These are phyloP conservation scores for Phanerochaete carnosa DNA, from an alignment of 768 basidiomycete species.

Conservation along the genomic window DNA sequence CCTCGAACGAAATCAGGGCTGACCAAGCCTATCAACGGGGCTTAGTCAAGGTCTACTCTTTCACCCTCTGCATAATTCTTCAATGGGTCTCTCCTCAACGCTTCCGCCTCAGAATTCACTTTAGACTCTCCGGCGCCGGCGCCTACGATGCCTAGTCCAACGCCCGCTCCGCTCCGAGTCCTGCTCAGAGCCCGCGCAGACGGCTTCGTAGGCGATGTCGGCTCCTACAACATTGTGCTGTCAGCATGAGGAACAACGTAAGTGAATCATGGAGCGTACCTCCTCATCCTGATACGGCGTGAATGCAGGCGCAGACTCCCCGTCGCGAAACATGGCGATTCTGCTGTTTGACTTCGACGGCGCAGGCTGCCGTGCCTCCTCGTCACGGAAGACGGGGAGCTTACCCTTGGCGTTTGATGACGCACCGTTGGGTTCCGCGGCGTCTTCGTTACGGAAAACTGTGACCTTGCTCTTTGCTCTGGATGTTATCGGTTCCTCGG, in stretches of 20 bases:
- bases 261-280: slow-evolving; percentile 8
- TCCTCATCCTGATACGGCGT: slow-evolving; percentile 74
- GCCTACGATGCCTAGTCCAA: slow-evolving; percentile 1
- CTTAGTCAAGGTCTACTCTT: slow-evolving; percentile 6
- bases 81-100: slow-evolving; percentile 72
- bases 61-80: slow-evolving; percentile 58
- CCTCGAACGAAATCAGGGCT: too few relatives aligned
- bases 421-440: background rate
- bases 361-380: background rate
- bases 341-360: background rate
- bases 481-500: background rate
- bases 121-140: slow-evolving; percentile 37
- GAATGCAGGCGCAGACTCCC: slow-evolving; percentile 44
- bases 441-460: background rate
- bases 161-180: background rate
- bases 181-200: slow-evolving; percentile 13
- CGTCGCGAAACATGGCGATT: slow-evolving; percentile 20
- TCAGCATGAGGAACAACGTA: slow-evolving; percentile 6
- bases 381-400: slow-evolving; percentile 8
- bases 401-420: background rate
- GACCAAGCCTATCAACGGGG: too few relatives aligned
- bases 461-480: background rate
- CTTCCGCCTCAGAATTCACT: slow-evolving; percentile 68
- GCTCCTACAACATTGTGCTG: slow-evolving; percentile 16
- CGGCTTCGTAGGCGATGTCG: slow-evolving; percentile 26